Evolutionary conservation across 2,329 filamentous ascomycete species (phyloP), one percentile per base, ranked within the genome.

Genomic region (Alternaria postmessia): DNA sequence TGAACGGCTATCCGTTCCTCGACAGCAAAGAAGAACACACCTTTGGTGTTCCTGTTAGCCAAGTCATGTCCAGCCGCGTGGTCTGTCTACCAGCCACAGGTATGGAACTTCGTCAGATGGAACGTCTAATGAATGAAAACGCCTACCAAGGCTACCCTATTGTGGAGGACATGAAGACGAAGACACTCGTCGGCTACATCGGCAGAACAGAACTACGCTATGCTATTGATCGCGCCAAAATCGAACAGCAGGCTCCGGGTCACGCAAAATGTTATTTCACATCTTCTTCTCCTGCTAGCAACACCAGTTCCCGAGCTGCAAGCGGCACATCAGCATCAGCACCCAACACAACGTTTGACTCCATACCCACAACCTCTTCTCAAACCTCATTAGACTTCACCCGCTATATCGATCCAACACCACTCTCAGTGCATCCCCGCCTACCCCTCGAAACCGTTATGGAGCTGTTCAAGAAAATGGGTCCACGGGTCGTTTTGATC

Each of bases 391-490:
- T 97, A 34, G 92, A 98, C 74, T 92, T 99, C 68, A 90, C 89
- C 69, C 89, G 91, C 48, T 98, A 94, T 74, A 89, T 97, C 53
- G 94, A 99, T 75, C 86, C 89, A 8, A 96, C 94, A 0, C 95
- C 95, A 0, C 87, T 99, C 2, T 91, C 93, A 0, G 94, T 94
- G 1, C 95, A 99, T 74, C 95, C 95, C 0, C 89, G 93, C 1
- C 87, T 98, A 1, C 91, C 94, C 0, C 87, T 99, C 0, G 95
- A 99, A 80, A 99, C 95, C 0, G 94, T 96, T 32, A 97, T 99
- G 93, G 95, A 99, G 75, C 85, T 99, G 11, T 99, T 99, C 83
- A 94, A 94, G 78, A 99, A 98, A 81, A 96, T 99, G 76, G 95
- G 95, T 0, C 95, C 94, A 0, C 88, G 95, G 1, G 93, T 97